These are phyloP conservation scores for Suhomyces yuchorum DNA, from an alignment of 1,139 yeast genomes.

Conservation along the genomic window DNA sequence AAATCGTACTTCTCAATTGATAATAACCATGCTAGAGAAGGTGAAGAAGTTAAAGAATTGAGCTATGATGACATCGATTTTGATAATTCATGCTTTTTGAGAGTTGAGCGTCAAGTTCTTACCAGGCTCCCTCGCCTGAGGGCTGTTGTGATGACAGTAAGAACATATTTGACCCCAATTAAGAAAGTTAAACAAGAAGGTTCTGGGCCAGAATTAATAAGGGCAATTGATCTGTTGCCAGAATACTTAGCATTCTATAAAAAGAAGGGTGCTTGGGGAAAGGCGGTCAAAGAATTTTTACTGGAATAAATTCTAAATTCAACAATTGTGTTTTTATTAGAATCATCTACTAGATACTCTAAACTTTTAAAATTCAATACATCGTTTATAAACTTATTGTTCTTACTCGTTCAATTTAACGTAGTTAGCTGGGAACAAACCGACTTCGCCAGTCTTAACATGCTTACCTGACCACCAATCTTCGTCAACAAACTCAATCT, in stretches of 20 bases:
- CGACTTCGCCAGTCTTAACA: conserved; percentile 65
- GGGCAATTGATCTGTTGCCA: conserved; percentile 63
- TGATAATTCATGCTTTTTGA: conserved; percentile 36
- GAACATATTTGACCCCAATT: conserved; percentile 46
- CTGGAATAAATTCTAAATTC: not conserved
- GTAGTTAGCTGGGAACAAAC: conserved; percentile 89
- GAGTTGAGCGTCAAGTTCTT: conserved; percentile 46
- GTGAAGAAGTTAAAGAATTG: conserved; percentile 28
- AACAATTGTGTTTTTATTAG: too few species aligned
- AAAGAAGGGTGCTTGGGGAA: conserved; percentile 64
- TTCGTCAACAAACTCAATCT: conserved; percentile 86
- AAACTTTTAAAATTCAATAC: conserved; percentile 1
- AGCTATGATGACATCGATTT: conserved; percentile 37
- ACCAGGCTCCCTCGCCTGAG: conserved; percentile 42
- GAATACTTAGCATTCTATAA: conserved; percentile 61
- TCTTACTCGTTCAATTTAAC: conserved; percentile 48
- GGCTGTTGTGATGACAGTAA: conserved; percentile 43
- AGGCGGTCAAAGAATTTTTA: conserved; percentile 51
- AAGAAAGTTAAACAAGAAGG: conserved; percentile 39
- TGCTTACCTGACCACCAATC: conserved; percentile 96
- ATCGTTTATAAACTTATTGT: not conserved
- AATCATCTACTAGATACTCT: not conserved
- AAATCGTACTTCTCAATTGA: conserved; percentile 29
- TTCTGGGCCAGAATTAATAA: conserved; percentile 45
- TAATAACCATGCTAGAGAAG: conserved; percentile 38